Conservation (phyloP, 495 filamentous ascomycete species). For the Tetracladium setigerum region DNA sequence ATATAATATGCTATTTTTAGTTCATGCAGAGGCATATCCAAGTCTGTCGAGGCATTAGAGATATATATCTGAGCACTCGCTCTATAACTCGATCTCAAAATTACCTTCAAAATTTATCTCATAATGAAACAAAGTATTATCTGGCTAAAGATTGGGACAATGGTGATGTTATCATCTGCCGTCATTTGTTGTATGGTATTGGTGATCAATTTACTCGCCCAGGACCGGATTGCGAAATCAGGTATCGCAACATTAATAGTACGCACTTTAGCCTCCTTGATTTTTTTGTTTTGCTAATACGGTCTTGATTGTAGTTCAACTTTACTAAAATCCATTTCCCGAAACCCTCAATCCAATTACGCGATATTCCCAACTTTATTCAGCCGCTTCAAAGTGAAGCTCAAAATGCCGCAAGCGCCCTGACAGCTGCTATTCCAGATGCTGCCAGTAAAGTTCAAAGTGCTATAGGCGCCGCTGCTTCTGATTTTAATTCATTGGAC, state of each 20-base stretch:
- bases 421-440: conserved; percentile 5
- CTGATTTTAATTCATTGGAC: not conserved
- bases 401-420: conserved; percentile 1
- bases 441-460: conserved; percentile 2
- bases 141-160: conserved; percentile 2
- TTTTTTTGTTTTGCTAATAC: conserved; percentile 3
- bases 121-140: conserved; percentile 1
- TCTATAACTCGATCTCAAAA: too few relatives aligned
- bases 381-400: conserved; percentile 8
- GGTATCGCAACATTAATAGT: conserved; percentile 6
- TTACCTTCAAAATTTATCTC: not conserved
- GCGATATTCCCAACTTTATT: conserved; percentile 1
- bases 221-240: conserved; percentile 1
- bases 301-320: conserved; percentile 8
- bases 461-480: not conserved
- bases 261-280: conserved; percentile 1
- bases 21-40: too few relatives aligned
- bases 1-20: too few relatives aligned
- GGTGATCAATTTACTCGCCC: conserved; percentile 1
- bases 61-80: too few relatives aligned
- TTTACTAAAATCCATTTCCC: conserved; percentile 9
- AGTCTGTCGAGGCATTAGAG: too few relatives aligned
- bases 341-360: not conserved
- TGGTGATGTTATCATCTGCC: not conserved
- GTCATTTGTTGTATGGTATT: conserved; percentile 6